These are phyloP conservation scores for Clohesyomyces aquaticus DNA, from an alignment of 495 filamentous ascomycete genomes.

Conservation along the genomic window DNA sequence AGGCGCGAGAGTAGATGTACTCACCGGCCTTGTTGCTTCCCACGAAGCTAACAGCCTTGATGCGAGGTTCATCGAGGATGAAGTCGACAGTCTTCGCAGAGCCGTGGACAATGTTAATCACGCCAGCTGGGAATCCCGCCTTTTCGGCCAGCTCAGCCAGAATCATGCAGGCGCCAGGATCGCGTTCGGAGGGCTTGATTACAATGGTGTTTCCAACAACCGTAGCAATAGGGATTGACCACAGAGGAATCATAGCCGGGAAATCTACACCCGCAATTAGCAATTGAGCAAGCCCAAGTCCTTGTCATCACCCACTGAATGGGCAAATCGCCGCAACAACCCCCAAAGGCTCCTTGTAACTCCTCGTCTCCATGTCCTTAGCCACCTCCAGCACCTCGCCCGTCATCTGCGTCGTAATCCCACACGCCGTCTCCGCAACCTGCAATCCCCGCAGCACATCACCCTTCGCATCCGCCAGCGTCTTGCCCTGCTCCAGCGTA, in stretches of 20 bases:
- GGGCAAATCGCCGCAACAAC: conserved; percentile 97
- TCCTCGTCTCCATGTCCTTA: conserved; percentile 98
- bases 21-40: conserved; percentile 95
- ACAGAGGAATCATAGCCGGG: conserved; percentile 98
- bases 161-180: conserved; percentile 98
- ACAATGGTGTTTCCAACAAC: conserved; percentile 93
- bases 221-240: conserved; percentile 94
- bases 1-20: conserved; percentile 91
- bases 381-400: conserved; percentile 96
- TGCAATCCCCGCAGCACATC: conserved; percentile 95
- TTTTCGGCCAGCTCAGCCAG: conserved; percentile 88
- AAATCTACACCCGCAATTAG: conserved; percentile 67
- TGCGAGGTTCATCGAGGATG: conserved; percentile 91
- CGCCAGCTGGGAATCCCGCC: conserved; percentile 91
- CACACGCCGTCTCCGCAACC: conserved; percentile 95
- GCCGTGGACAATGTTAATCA: conserved; percentile 94
- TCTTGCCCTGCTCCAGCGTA: conserved; percentile 98
- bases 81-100: conserved; percentile 92
- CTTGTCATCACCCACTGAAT: conserved; percentile 76
- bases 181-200: conserved; percentile 96
- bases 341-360: conserved; percentile 89
- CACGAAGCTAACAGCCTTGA: conserved; percentile 98
- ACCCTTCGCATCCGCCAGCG: conserved; percentile 91
- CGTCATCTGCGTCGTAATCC: conserved; percentile 89
- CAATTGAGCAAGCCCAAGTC: neutral